Percentiles rank a stretch among this genome's conserved stretches.
phyloP scores from a whole-genome alignment of 148 eudicot species.

The Rhododendron henanense region DNA sequence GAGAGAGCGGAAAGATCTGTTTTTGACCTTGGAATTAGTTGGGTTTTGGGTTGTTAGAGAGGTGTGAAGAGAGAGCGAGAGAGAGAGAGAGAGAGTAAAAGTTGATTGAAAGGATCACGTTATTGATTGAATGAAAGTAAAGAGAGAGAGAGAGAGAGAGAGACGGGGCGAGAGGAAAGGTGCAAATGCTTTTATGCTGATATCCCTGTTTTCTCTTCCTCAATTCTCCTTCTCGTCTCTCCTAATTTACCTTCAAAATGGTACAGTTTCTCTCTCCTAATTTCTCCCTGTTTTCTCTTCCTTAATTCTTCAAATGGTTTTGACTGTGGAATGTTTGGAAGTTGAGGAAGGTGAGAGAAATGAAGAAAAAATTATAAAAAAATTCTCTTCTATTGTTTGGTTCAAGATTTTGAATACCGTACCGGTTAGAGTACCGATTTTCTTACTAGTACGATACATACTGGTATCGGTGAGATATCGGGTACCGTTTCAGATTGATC shows the following conservation, averaged over 20 bases:
- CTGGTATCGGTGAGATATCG: too few species aligned
- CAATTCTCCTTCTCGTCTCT: not conserved
- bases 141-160: not conserved
- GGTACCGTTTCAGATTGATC: too few species aligned
- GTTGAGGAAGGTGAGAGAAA: too few species aligned
- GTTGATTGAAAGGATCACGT: slow-evolving; percentile 5
- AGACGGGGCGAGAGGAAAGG: not conserved
- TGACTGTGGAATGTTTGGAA: too few species aligned
- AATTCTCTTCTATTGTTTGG: too few species aligned
- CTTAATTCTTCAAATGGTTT: not conserved
- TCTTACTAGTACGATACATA: too few species aligned
- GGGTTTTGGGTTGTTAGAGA: not conserved
- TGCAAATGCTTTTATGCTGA: not conserved
- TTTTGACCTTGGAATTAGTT: slow-evolving; percentile 1
- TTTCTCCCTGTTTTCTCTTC: not conserved
- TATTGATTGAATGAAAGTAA: not conserved
- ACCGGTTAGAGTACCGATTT: too few species aligned
- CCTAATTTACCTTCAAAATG: not conserved
- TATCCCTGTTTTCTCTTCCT: not conserved
- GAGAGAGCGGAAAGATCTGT: not conserved
- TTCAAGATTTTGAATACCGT: too few species aligned
- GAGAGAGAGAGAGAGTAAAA: not conserved
- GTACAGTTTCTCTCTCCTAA: not conserved
- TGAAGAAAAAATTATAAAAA: too few species aligned
- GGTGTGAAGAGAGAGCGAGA: not conserved